phyloP scores from a whole-genome alignment of 192 early-diverging fungal genomes.

The Coemansia sp. region DNA sequence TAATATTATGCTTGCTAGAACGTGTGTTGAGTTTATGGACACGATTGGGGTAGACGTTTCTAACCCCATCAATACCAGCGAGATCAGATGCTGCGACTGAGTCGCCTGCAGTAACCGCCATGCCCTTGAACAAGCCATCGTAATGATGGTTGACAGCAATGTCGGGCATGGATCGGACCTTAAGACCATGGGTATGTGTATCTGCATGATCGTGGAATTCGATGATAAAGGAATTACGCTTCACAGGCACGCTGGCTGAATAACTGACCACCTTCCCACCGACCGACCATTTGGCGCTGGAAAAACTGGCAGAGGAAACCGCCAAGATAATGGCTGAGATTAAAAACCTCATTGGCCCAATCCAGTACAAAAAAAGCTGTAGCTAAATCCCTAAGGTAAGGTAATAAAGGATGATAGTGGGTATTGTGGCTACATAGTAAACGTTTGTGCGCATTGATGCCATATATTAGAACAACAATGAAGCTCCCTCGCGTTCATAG shows the following conservation, averaged over 20 bases:
- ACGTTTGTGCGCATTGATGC: no score
- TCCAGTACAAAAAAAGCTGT: no score
- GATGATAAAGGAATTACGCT: constrained; percentile 27
- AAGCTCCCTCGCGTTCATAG: no score
- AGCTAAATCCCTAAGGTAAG: no score
- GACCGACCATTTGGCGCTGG: no score
- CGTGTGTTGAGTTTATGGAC: background rate
- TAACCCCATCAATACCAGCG: constrained; percentile 28
- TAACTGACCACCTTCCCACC: constrained; percentile 2
- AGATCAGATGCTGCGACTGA: constrained; percentile 6
- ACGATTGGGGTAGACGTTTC: constrained; percentile 29
- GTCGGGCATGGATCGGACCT: constrained; percentile 11
- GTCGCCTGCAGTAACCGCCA: constrained; percentile 11
- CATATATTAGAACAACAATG: no score
- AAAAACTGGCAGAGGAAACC: no score
- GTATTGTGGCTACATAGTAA: no score
- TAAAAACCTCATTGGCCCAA: no score
- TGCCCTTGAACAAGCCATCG: constrained; percentile 17
- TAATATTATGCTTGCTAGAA: background rate
- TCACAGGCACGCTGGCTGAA: constrained; percentile 12
- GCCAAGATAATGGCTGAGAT: no score
- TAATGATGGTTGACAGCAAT: constrained; percentile 20
- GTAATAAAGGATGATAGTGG: no score
- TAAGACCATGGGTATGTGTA: background rate
- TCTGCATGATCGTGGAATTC: constrained; percentile 24